Percentiles rank a stretch among this genome's conserved stretches.
Conservation (phyloP, 305 asterid species). For the Solanum hybrid region DNA sequence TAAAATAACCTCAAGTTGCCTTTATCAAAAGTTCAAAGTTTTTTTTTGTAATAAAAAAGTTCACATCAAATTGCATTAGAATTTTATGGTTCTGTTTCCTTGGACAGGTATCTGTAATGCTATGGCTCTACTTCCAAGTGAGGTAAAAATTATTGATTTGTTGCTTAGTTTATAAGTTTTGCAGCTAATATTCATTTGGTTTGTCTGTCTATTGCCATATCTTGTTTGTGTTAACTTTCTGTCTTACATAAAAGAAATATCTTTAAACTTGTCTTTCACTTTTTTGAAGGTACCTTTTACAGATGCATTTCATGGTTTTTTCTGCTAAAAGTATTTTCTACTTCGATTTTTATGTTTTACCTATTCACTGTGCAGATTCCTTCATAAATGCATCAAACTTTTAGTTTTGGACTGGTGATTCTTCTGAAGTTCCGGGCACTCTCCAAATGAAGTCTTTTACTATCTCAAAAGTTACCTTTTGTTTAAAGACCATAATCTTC, state of each 20-base stretch:
- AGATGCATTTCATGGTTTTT: background rate
- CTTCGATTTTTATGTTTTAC: conserved; percentile 40
- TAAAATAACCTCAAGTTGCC: background rate
- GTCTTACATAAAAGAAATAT: background rate
- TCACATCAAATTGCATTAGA: background rate
- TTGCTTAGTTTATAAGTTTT: background rate
- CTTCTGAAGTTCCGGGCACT: conserved; percentile 85
- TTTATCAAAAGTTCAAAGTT: background rate
- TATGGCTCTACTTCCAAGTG: background rate
- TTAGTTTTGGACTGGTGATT: conserved; percentile 90
- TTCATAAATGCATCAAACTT: conserved; percentile 67
- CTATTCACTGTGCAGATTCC: conserved; percentile 94
- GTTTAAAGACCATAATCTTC: conserved; percentile 50
- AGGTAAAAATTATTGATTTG: background rate
- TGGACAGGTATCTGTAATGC: background rate
- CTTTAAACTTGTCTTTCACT: background rate
- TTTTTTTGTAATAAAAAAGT: no score
- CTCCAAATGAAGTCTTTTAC: conserved; percentile 76
- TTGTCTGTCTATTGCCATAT: background rate
- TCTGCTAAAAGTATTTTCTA: conserved; percentile 7
- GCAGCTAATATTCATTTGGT: background rate
- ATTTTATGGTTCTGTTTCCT: background rate
- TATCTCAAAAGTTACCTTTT: conserved; percentile 50
- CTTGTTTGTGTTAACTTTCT: background rate
- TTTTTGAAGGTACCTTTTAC: background rate